Evolutionary conservation across 441 rosid species (phyloP), one percentile per base, ranked within the genome.

Genomic region (Gossypium armourianum): DNA sequence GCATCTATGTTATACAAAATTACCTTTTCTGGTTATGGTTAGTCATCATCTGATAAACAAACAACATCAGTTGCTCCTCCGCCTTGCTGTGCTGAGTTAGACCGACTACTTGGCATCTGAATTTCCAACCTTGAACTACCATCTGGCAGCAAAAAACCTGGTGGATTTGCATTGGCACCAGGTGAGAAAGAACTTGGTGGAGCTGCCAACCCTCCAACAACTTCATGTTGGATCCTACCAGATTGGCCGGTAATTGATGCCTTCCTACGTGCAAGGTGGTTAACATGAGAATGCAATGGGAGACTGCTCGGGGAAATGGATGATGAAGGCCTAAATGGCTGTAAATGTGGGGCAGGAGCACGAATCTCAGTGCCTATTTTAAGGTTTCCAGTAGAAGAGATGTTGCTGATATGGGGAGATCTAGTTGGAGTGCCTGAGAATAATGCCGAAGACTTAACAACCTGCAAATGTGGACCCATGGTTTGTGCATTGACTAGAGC

Each of bases 1-100:
- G 29, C 15, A 65, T 65, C 43, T 50, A 49, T 13, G 70, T 8
- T 67, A 26, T 23, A 50, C 24, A 66, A 50, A n/a, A 66, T 15
- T 9, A 8, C 5, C n/a, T 67, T 13, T 17, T 3, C 47, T 5
- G 58, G 20, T 67, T 26, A 36, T 9, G 75, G 74, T 89, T 80
- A 87, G 73, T 93, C 98, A 60, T 93, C 96, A 68, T 93, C 98
- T 0, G 92, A 90, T 70, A 91, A 83, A 76, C 82, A 90, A 56
- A 91, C 92, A 50, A 90, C 62, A 32, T 81, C 87, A 65, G 56
- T 49, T 1, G 70, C 56, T 8, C 19, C 69, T 15, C 21, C 69
- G 13, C 53, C 58, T 7, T 61, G 57, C 59, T 16, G 71, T 19
- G 66, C 12, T 7, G 61, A 60, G 66, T 65, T 71, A 21, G 80